Conservation (phyloP, 805 yeast species). For the Candida hungchunana region DNA sequence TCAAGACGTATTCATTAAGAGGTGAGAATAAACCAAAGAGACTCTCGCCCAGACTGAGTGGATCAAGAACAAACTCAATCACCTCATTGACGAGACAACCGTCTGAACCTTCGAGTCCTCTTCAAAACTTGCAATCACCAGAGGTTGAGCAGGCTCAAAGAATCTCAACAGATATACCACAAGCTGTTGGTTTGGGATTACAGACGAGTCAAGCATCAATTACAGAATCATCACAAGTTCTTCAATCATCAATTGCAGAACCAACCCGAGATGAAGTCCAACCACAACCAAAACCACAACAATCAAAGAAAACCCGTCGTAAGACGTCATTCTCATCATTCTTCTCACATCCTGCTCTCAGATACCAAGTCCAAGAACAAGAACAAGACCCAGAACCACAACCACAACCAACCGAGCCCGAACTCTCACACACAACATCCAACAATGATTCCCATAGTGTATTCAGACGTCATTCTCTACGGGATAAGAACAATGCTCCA, state of each 20-base stretch:
- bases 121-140: neutral
- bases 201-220: neutral
- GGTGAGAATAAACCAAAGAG: conserved; percentile 6
- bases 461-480: conserved; percentile 5
- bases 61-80: conserved; percentile 15
- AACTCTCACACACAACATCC: neutral
- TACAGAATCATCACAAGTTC: neutral
- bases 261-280: neutral
- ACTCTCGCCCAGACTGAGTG: conserved; percentile 1
- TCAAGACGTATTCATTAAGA: conserved; percentile 19
- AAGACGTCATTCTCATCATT: conserved; percentile 5
- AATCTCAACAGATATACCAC: conserved; percentile 1
- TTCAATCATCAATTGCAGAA: neutral
- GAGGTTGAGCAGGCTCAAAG: neutral
- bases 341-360: conserved; percentile 7
- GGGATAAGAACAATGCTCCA: neutral
- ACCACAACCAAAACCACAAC: neutral
- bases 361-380: too few species aligned
- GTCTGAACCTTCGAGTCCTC: too few species aligned
- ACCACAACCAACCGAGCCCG: neutral
- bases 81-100: conserved; percentile 11
- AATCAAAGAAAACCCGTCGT: conserved; percentile 5
- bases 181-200: neutral
- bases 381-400: too few species aligned
- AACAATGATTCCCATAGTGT: neutral